phyloP scores from a whole-genome alignment of 129 eudicot genomes.

The Cynara cardunculus region DNA sequence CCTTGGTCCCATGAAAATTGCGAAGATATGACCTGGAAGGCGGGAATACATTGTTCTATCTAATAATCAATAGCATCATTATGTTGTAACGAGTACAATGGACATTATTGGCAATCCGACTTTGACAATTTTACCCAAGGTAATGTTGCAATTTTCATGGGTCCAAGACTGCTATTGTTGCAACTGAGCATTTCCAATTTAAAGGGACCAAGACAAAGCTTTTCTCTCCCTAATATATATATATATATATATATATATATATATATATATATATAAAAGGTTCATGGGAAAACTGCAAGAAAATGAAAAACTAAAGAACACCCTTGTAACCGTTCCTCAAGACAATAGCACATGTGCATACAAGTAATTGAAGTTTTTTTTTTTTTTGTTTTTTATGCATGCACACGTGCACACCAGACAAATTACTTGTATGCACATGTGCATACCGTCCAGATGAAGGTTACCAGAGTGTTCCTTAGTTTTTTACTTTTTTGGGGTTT shows the following conservation, averaged over 20 bases:
- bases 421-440: too few relatives aligned
- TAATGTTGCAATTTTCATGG: neutral
- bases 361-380: too few relatives aligned
- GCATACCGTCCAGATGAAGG: neutral
- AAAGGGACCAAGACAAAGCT: neutral
- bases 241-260: too few relatives aligned
- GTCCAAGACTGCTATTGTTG: neutral
- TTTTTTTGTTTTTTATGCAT: too few relatives aligned
- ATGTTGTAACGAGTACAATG: neutral
- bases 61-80: neutral
- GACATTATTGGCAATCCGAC: neutral
- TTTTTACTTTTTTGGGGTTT: neutral
- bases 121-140: neutral
- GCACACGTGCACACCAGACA: too few relatives aligned
- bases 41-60: neutral
- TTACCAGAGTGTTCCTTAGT: neutral
- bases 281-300: neutral
- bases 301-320: neutral
- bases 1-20: neutral
- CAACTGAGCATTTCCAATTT: neutral
- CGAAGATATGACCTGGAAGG: neutral
- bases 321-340: neutral
- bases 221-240: neutral
- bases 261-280: neutral
- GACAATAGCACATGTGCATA: neutral